These are phyloP conservation scores for Citropsis articulata DNA, from an alignment of 345 rosid genomes.

Conservation along the genomic window DNA sequence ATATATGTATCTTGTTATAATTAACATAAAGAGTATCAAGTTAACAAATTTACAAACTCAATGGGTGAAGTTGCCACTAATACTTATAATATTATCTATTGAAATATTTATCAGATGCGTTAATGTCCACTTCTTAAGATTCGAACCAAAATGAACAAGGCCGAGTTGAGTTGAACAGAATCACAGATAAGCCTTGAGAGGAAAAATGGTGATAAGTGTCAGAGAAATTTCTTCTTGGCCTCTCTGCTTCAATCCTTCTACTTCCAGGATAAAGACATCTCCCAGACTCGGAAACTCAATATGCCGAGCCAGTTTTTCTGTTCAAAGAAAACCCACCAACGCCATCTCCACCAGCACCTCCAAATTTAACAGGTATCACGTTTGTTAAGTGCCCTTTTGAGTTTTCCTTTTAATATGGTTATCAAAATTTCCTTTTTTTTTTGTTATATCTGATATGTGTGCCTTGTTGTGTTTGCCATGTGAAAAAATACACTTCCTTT, in stretches of 20 bases:
- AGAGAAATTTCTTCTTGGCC: constrained; percentile 38
- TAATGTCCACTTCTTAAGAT: neutral
- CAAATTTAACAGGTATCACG: constrained; percentile 35
- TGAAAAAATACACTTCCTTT: neutral
- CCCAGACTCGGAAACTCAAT: constrained; percentile 26
- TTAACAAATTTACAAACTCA: too few species aligned
- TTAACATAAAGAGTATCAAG: too few species aligned
- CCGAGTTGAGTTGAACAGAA: neutral
- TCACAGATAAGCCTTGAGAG: neutral
- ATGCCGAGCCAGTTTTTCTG: constrained; percentile 44
- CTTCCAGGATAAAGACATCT: constrained; percentile 25
- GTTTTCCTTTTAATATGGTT: neutral
- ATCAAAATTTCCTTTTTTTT: neutral
- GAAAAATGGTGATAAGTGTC: constrained; percentile 71
- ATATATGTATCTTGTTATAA: too few species aligned
- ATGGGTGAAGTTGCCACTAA: too few species aligned
- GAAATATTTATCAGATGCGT: neutral
- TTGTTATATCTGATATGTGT: neutral
- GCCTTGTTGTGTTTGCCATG: neutral
- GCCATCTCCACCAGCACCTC: constrained; percentile 26
- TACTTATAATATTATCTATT: too few species aligned
- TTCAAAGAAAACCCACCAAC: constrained; percentile 40
- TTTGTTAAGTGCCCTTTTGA: constrained; percentile 14
- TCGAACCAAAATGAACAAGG: neutral
- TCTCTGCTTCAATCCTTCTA: constrained; percentile 20